Percentiles rank a stretch among this genome's conserved stretches.
Evolutionary conservation across 768 basidiomycete genomes (phyloP).

Genomic region (Lactarius akahatsu): DNA sequence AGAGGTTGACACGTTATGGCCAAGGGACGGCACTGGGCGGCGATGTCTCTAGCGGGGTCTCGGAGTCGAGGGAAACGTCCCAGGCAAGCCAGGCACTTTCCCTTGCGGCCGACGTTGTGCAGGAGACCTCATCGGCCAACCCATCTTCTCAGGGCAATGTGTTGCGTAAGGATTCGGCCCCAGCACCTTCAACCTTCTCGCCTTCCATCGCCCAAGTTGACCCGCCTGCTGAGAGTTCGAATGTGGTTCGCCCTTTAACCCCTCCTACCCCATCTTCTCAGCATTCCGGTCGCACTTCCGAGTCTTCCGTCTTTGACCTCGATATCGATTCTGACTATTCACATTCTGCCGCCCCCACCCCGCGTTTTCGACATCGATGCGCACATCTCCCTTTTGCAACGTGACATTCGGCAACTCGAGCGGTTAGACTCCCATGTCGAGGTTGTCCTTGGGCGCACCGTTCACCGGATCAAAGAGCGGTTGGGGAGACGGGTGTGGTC

Average conservation of each 20-base stretch:
- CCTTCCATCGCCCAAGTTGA: background rate
- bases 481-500: conserved; percentile 77
- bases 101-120: background rate
- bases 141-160: background rate
- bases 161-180: background rate
- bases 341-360: conserved; percentile 30
- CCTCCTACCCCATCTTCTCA: background rate
- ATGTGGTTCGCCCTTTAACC: background rate
- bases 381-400: conserved; percentile 56
- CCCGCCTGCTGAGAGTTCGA: background rate
- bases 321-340: conserved; percentile 35
- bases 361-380: conserved; percentile 51
- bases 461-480: conserved; percentile 67
- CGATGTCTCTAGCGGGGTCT: background rate
- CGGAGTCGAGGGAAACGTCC: background rate
- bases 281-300: background rate
- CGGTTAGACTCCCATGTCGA: conserved; percentile 44
- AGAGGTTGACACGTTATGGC: conserved; percentile 28
- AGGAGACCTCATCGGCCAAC: background rate
- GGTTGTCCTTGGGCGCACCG: conserved; percentile 49
- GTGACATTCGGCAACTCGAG: conserved; percentile 53
- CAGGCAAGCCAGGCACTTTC: background rate
- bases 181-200: background rate
- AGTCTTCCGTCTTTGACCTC: conserved; percentile 35
- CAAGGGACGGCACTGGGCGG: background rate